phyloP scores from a whole-genome alignment of 2,329 filamentous ascomycete species.

The Aschersonia sp. region DNA sequence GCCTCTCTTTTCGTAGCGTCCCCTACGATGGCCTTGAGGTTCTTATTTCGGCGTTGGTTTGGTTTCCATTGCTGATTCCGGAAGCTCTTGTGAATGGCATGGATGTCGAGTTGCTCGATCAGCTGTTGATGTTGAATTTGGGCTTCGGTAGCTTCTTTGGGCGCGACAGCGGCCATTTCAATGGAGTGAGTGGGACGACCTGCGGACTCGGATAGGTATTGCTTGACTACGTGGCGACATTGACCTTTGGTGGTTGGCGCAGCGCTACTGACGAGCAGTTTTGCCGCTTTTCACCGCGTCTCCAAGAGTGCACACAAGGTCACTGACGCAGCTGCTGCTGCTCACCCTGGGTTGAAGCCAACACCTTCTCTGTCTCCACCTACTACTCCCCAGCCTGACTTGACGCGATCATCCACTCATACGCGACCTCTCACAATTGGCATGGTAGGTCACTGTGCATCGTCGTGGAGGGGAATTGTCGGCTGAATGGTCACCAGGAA shows the following conservation, averaged over 20 bases:
- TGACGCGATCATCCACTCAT: too few species aligned
- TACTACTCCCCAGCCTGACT: too few species aligned
- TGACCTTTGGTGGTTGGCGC: too few species aligned
- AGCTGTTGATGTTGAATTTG: slow-evolving; percentile 73
- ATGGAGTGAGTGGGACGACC: neutral
- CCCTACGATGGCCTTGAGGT: slow-evolving; percentile 88
- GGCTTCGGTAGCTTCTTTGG: slow-evolving; percentile 39
- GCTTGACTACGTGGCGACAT: too few species aligned
- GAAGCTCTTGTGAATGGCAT: slow-evolving; percentile 74
- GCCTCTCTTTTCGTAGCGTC: slow-evolving; percentile 81
- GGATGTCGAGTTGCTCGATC: slow-evolving; percentile 83
- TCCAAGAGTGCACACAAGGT: neutral
- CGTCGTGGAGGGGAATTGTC: too few species aligned
- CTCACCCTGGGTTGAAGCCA: too few species aligned
- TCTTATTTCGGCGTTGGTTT: slow-evolving; percentile 93
- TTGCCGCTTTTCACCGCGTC: slow-evolving; percentile 20
- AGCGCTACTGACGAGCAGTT: slow-evolving; percentile 6
- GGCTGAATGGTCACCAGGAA: slow-evolving; percentile 38
- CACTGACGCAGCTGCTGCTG: neutral
- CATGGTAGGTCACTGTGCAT: neutral
- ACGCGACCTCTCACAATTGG: neutral
- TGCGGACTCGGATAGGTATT: neutral
- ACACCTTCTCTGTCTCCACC: too few species aligned
- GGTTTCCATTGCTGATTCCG: slow-evolving; percentile 84
- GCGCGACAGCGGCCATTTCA: slow-evolving; percentile 32